Base-by-base conservation (phyloP, 2,329 filamentous ascomycete genomes). In the Calonectria hongkongensis region DNA sequence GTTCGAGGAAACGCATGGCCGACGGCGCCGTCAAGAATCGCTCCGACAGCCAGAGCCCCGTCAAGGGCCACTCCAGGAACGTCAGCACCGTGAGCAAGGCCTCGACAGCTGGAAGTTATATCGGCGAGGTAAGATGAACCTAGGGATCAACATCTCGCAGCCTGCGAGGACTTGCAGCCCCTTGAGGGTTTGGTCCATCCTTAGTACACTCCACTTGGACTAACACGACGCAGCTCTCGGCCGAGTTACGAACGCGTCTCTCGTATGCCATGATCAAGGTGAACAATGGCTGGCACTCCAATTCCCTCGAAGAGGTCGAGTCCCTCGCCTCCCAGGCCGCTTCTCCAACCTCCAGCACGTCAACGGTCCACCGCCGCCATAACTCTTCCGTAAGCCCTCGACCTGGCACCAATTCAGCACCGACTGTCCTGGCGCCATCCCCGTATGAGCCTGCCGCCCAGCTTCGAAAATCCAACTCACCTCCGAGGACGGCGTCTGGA, bases 221-320 rank as follows among this genome's bases (percentile, higher is more conserved):
- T 77, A 74, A 79, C 72, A 76, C 74, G 25, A 48, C 67, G 8
- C 82, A 95, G 94, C 86, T 95, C 67, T 95, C 94, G 48, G 91
- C 92, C 68, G 94, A 96, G 81, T 89, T 98, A 66, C 94, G 93
- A 81, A 93, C 95, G 64, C 94, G 95, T 79, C 89, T 98, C 33
- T 95, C 95, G 8, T 98, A 98, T 83, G 96, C 96, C 75, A 97
- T 98, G 90, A 90, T 97, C 81, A 98, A 98, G 84, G 94, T 98
- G 48, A 95, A 95, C 82, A 92, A 97, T 81, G 95, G 95, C 71
- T 97, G 95, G 93, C 94, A 98, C 84, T 90, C 92, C 63, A 92
- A 93, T 75, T 92, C 92, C 21, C 91, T 97, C 71, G 92, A 94
- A 68, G 94, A 96, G 83, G 90, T 96, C 36, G 95, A 96, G 84